A percentile compares a stretch with the other conserved stretches of the same genome.
Evolutionary conservation across 306 rosid species (phyloP).

Genomic region (Prunus padus): DNA sequence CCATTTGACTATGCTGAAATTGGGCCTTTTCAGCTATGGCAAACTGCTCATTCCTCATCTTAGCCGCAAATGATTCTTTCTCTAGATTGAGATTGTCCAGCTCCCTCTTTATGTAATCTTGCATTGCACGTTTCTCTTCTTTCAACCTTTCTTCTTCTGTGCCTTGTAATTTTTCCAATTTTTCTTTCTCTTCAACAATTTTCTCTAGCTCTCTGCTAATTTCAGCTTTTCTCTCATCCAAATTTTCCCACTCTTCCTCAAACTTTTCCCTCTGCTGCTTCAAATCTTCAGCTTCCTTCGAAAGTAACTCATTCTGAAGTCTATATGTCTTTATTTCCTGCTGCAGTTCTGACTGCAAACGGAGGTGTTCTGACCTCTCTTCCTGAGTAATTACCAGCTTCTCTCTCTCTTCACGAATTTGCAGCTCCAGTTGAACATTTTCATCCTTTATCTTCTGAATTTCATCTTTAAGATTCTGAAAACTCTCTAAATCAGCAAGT

Average conservation of each 20-base stretch:
- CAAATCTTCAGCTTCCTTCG: constrained; percentile 62
- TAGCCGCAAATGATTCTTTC: constrained; percentile 60
- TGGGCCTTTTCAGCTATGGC: constrained; percentile 57
- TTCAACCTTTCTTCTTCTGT: constrained; percentile 65
- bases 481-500: constrained; percentile 50
- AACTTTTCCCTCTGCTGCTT: constrained; percentile 74
- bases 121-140: constrained; percentile 52
- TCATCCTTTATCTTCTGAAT: constrained; percentile 55
- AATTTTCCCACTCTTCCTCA: constrained; percentile 82
- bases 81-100: constrained; percentile 65
- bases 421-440: constrained; percentile 55
- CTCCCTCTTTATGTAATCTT: constrained; percentile 56
- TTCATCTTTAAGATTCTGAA: constrained; percentile 54
- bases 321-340: constrained; percentile 73
- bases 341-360: constrained; percentile 62
- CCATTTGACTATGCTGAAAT: constrained; percentile 49
- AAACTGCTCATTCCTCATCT: constrained; percentile 54
- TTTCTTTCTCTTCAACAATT: constrained; percentile 62
- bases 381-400: constrained; percentile 50
- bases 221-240: constrained; percentile 71
- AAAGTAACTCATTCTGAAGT: constrained; percentile 48
- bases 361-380: constrained; percentile 75
- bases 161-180: constrained; percentile 44
- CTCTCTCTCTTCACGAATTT: constrained; percentile 56
- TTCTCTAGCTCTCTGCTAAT: constrained; percentile 40